These are phyloP conservation scores for Wickerhamiella sorbophila DNA, from an alignment of 805 yeast genomes.

Conservation along the genomic window DNA sequence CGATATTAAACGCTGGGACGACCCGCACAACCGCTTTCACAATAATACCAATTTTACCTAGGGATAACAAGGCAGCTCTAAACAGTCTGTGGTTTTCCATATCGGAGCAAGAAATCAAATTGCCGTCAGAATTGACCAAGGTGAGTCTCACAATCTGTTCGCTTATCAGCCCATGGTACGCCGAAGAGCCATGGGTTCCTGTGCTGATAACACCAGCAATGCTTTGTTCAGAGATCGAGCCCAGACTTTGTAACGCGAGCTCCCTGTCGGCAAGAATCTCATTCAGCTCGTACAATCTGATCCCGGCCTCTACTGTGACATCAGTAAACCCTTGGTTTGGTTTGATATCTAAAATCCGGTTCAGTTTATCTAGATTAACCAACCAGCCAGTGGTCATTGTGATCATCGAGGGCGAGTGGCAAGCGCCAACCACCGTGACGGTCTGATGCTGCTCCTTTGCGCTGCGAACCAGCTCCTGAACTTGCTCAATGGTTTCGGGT, in stretches of 20 bases:
- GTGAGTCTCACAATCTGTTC: slow-evolving; percentile 74
- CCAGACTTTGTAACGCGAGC: slow-evolving; percentile 77
- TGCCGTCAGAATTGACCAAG: slow-evolving; percentile 63
- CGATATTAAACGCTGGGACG: slow-evolving; percentile 70
- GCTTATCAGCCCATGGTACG: slow-evolving; percentile 78
- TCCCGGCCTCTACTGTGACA: slow-evolving; percentile 89
- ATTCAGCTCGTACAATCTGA: slow-evolving; percentile 62
- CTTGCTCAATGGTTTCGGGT: slow-evolving; percentile 58
- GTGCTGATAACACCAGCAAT: slow-evolving; percentile 93
- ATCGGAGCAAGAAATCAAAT: slow-evolving; percentile 51
- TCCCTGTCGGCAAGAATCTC: slow-evolving; percentile 46
- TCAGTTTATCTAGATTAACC: slow-evolving; percentile 66
- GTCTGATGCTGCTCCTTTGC: slow-evolving; percentile 52
- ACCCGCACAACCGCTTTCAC: slow-evolving; percentile 73
- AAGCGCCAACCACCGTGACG: slow-evolving; percentile 76
- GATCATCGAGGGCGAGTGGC: slow-evolving; percentile 87
- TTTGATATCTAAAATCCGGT: slow-evolving; percentile 36
- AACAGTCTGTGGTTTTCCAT: slow-evolving; percentile 51
- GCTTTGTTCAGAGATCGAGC: slow-evolving; percentile 87
- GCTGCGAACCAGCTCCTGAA: slow-evolving; percentile 45
- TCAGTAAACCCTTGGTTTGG: slow-evolving; percentile 64
- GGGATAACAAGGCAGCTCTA: slow-evolving; percentile 66
- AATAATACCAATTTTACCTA: slow-evolving; percentile 86
- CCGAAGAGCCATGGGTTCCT: slow-evolving; percentile 94
- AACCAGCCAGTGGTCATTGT: slow-evolving; percentile 85